Base-by-base conservation (phyloP, 2,329 filamentous ascomycete species). In the Fusarium dlaminii region DNA sequence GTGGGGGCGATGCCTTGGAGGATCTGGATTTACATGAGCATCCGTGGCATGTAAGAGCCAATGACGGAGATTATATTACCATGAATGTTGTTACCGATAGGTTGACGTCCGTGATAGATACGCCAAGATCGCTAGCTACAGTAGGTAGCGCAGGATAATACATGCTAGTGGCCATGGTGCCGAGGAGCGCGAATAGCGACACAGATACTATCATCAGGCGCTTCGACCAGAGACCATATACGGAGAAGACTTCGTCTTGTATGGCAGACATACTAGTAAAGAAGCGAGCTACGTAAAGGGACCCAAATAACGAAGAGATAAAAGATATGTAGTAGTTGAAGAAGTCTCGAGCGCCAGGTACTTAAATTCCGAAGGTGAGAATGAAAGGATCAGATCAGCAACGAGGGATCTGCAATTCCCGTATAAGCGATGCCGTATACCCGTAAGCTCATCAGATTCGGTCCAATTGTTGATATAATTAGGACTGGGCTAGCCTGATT, bases 221-320 rank as follows among this genome's bases (percentile, higher is more conserved):
- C 12, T 51, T 51, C 5, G 48, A 5, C 48, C 48, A 51, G n/a
- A 18, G 22, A 2, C n/a, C 5, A 8, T 34, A 27, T 12, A 51
- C 15, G 3, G 48, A 36, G 17, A 51, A 51, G 3, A 9, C 30
- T 18, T 51, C 48, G 5, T 36, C n/a, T 14, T 24, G 5, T 8
- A 20, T 34, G 17, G 17, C n/a, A 5, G 15, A 51, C 17, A 51
- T 32, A 13, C 29, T 48, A 20, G 15, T 6, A 29, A 32, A 51
- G 2, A 5, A 18, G 10, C 3, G 8, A 20, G 12, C 8, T 10
- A 9, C 11, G 4, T 8, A 14, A 6, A 18, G 8, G 2, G 0
- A 34, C 2, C 15, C 3, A 4, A 32, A 1, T 11, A 5, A 10
- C 15, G 12, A 15, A 0, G 46, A 18, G 27, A 14, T 8, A 6